These are phyloP conservation scores for Pseudonectria buxi DNA, from an alignment of 2,329 filamentous ascomycete species.

Conservation along the genomic window DNA sequence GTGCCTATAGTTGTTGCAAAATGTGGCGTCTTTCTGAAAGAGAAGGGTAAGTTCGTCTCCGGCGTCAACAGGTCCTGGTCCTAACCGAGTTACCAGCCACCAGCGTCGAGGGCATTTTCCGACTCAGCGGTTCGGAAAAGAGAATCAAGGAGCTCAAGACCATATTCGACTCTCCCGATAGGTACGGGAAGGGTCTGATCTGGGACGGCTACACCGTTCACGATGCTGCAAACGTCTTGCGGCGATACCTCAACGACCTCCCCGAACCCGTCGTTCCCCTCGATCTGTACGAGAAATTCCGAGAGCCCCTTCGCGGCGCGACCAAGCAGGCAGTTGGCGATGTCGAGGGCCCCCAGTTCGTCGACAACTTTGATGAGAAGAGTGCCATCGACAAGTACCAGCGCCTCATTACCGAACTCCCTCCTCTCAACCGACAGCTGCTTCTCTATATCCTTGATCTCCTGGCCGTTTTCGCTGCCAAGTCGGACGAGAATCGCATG, in stretches of 20 bases:
- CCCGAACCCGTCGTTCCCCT: conserved; percentile 95
- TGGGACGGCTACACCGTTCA: conserved; percentile 98
- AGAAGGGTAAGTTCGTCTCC: conserved; percentile 66
- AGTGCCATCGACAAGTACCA: conserved; percentile 80
- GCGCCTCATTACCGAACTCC: conserved; percentile 82
- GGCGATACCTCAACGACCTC: conserved; percentile 90
- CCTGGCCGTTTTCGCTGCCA: conserved; percentile 92
- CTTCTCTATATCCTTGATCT: conserved; percentile 94
- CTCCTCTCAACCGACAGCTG: conserved; percentile 86
- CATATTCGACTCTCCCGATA: conserved; percentile 87
- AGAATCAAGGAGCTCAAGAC: conserved; percentile 94
- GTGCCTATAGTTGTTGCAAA: conserved; percentile 98
- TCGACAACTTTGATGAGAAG: conserved; percentile 56
- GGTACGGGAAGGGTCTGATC: conserved; percentile 92
- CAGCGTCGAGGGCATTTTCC: conserved; percentile 92
- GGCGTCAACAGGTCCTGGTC: background rate
- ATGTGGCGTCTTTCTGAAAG: conserved; percentile 93
- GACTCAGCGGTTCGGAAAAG: conserved; percentile 91
- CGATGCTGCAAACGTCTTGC: conserved; percentile 92
- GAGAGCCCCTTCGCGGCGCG: conserved; percentile 67
- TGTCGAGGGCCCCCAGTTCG: conserved; percentile 60
- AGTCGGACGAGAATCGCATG: conserved; percentile 96
- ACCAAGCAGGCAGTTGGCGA: conserved; percentile 68
- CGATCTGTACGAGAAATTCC: conserved; percentile 86
- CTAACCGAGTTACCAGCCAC: conserved; percentile 57